Evolutionary conservation across 495 filamentous ascomycete species (phyloP), one percentile per base, ranked within the genome.

Genomic region (Chaetomium cochliodes): DNA sequence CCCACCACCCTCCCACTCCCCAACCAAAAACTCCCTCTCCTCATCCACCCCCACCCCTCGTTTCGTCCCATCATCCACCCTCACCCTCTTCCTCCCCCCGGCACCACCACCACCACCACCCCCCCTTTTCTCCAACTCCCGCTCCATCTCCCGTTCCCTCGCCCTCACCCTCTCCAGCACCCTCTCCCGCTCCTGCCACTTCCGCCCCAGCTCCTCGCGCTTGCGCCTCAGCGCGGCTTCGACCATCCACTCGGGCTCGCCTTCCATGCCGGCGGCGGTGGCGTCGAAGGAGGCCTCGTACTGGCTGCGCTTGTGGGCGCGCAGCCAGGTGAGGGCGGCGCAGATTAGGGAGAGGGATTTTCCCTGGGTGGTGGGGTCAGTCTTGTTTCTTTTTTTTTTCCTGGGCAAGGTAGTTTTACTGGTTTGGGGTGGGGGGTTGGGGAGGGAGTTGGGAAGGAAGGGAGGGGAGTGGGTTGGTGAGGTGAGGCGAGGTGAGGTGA

Each of bases 321-420:
- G 89, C 11, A 98, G 81, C 96, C 94, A 98, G 1, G 94, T 97
- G 67, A 98, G 77, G 41, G 94, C 86, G 58, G 87, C 88, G 78
- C 94, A 98, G 67, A 98, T 96, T 23, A 98, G 79, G 71, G 94
- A 98, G 20, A 98, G 75, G 3, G 96, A 97, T 86, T 98, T 98
- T n/a, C 94, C 93, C 88, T 93, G 8, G 33, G 33, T 12, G n/a
- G n/a, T 7, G 33, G 33, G 8, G 33, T 37, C 11, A 37, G 33
- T 33, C 30, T 33, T 62, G 28, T 56, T 16, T 20, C 9, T 62
- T 42, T 28, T 33, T 25, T 12, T 59, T 6, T n/a, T n/a, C n/a
- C n/a, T n/a, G n/a, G n/a, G n/a, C 23, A 26, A 5, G 20, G 46
- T 16, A 23, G 13, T 46, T 44, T 37, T 5, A 8, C 33, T 37